Percentiles rank a stretch among this genome's conserved stretches.
Conservation (phyloP, 2,329 filamentous ascomycete genomes). For the Sclerotinia minor region DNA sequence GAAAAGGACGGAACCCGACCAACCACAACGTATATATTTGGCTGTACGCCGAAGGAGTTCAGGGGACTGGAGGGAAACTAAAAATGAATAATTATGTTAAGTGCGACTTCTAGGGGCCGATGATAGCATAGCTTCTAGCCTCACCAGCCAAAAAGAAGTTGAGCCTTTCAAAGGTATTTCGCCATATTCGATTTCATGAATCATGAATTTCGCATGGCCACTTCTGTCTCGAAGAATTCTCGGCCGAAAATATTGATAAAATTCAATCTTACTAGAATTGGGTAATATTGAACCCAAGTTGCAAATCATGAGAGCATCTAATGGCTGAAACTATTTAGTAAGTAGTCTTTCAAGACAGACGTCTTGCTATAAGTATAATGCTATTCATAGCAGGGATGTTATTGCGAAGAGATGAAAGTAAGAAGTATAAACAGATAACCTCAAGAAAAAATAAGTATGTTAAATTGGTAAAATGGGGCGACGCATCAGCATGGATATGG, state of each 20-base stretch:
- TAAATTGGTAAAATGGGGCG: not conserved
- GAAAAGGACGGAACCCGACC: no score
- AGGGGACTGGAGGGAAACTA: not conserved
- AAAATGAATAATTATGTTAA: not conserved
- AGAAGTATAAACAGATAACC: not conserved
- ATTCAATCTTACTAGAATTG: not conserved
- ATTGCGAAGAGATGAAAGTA: slow-evolving; percentile 7
- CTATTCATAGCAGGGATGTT: slow-evolving; percentile 3
- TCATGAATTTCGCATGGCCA: not conserved
- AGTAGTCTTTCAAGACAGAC: not conserved
- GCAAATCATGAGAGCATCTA: slow-evolving; percentile 1
- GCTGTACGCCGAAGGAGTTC: not conserved
- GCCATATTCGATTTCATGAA: not conserved
- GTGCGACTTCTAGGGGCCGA: not conserved
- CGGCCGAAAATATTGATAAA: not conserved
- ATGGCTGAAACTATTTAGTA: not conserved
- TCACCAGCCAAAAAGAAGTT: not conserved
- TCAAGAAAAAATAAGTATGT: not conserved
- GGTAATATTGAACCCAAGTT: slow-evolving; percentile 8
- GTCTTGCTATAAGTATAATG: not conserved
- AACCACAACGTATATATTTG: not conserved
- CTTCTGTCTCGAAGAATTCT: no score
- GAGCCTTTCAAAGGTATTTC: not conserved
- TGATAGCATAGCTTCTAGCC: no score
- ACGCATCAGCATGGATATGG: not conserved